Base-by-base conservation (phyloP, 495 filamentous ascomycete species). In the Aspergillus bertholletiae region DNA sequence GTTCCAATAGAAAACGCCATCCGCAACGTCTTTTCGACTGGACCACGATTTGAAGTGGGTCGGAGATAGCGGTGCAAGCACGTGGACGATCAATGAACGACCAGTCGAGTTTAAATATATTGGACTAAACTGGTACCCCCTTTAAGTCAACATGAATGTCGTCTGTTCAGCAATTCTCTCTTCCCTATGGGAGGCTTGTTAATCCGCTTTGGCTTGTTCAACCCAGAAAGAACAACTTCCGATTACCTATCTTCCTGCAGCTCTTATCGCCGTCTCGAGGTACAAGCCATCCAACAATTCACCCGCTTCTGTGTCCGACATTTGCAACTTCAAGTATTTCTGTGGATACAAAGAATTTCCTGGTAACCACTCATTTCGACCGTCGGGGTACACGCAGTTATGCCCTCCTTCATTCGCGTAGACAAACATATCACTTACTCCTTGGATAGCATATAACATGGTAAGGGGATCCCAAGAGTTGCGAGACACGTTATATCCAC, bases 381-480 rank as follows among this genome's bases (percentile, higher is more conserved):
- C 55, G 34, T 57, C 26, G 7, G 40, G 30, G 22, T 24, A 47
- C 8, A 57, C 46, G 24, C 40, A 45, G 23, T 57, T 57, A 47
- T 48, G 34, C 3, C 55, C 49, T 12, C 24, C 34, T n/a, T 39
- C 7, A 22, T 40, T 50, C 4, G 27, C 56, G 2, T 61, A 56
- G 35, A 67, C 59, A 39, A 69, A 71, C 12, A 68, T 40, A 0
- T 56, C 66, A 0, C 62, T 66, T n/a, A 73, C 37, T 12, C 74
- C 74, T 7, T 63, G 8, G 27, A 76, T 70, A 5, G 72, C 77
- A 39, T 80, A 78, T 15, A 75, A 34, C 2, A 74, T 61, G 0
- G 75, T 68, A 32, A 79, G 55, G 3, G 73, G 74, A 57, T 80
- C 77, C 73, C 73, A 80, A 0, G 74, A 74, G 4, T 64, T 52